These are phyloP conservation scores for Zanthoxylum bungeanum DNA, from an alignment of 345 rosid species.

Conservation along the genomic window DNA sequence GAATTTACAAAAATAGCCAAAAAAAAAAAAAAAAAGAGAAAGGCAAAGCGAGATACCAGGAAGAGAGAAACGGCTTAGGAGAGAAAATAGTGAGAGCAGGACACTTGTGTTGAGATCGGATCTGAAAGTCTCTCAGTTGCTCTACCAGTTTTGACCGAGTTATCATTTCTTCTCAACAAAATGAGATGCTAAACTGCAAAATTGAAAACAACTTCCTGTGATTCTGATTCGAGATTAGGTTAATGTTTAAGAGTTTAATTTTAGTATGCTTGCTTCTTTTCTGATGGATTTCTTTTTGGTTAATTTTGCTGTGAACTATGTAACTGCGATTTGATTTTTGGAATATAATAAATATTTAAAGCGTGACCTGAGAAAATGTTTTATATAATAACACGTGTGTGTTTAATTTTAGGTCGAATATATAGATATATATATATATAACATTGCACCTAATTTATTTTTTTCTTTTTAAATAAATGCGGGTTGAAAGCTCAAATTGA, in stretches of 20 bases:
- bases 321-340: not conserved
- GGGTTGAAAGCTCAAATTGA: too few species aligned
- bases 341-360: not conserved
- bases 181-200: not conserved
- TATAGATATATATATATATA: too few species aligned
- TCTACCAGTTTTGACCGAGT: conserved; percentile 60
- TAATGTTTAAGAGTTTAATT: not conserved
- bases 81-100: conserved; percentile 50
- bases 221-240: not conserved
- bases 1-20: not conserved
- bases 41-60: not conserved
- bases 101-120: conserved; percentile 46
- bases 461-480: too few species aligned
- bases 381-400: too few species aligned
- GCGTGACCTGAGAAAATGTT: too few species aligned
- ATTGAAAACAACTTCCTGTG: not conserved
- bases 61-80: conserved; percentile 32
- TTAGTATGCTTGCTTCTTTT: not conserved
- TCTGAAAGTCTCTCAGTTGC: conserved; percentile 51
- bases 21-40: not conserved
- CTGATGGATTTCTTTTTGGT: not conserved
- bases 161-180: conserved; percentile 32
- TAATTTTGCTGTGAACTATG: not conserved
- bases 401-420: not conserved
- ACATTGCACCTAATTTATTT: too few species aligned